Conservation (phyloP, 1,284 basidiomycete species). For the Cryptococcus jaspeensis region DNA sequence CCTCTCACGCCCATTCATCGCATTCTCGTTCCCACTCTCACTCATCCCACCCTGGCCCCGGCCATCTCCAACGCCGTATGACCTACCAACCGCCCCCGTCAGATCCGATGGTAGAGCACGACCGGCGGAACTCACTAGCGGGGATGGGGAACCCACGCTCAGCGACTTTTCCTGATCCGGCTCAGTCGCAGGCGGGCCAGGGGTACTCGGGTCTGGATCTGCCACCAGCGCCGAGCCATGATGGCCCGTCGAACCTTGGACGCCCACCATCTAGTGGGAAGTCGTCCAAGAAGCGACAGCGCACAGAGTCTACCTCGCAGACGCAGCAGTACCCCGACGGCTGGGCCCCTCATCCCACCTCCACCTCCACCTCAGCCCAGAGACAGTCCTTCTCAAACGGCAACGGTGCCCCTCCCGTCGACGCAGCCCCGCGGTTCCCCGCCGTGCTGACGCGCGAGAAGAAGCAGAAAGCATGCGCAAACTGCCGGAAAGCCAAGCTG, state of each 20-base stretch:
- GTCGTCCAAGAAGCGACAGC: neutral
- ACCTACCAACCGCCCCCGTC: neutral
- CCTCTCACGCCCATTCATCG: no score
- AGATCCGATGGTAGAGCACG: neutral
- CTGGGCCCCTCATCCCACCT: no score
- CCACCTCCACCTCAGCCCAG: no score
- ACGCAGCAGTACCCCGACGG: no score
- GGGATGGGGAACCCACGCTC: neutral
- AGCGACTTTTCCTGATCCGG: neutral
- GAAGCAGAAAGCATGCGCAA: slow-evolving; percentile 44
- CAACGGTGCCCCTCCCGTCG: no score
- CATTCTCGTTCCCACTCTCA: no score
- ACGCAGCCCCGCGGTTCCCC: neutral
- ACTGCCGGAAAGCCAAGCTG: slow-evolving; percentile 44
- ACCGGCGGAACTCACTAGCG: neutral
- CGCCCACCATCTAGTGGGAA: neutral
- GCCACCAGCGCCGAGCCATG: no score
- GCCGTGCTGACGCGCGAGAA: slow-evolving; percentile 30
- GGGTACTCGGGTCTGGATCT: no score
- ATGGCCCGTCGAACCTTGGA: neutral
- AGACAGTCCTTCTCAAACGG: no score
- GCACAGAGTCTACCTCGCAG: neutral
- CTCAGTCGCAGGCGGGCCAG: neutral
- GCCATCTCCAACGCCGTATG: neutral
- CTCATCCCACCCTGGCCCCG: no score